These are phyloP conservation scores for Fomitopsis betulina DNA, from an alignment of 1,284 basidiomycete species.

Conservation along the genomic window DNA sequence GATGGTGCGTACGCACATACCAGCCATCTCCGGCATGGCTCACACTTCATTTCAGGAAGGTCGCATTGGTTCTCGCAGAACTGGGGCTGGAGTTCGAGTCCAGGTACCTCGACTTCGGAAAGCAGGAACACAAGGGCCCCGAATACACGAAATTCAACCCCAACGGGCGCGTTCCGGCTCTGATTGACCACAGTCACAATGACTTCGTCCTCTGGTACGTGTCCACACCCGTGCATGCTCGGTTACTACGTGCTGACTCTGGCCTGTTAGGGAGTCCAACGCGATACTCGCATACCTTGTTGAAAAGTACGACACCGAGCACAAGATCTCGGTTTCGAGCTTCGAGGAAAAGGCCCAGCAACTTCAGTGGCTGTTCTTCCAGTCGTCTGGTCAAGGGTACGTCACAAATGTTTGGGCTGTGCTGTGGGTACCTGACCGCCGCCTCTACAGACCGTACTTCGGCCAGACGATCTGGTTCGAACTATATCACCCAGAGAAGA, in stretches of 20 bases:
- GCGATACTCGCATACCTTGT: conserved; percentile 31
- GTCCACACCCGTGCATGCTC: too few relatives aligned
- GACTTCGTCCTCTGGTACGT: conserved; percentile 7
- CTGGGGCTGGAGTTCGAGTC: conserved; percentile 4
- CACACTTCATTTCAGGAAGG: conserved; percentile 5
- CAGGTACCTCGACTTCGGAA: conserved; percentile 10
- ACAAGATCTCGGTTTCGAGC: conserved; percentile 20
- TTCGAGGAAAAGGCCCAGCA: conserved; percentile 17
- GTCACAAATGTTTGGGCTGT: neutral
- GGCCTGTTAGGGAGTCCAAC: conserved; percentile 26
- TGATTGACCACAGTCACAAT: conserved; percentile 7
- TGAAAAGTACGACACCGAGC: conserved; percentile 20
- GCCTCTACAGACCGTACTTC: conserved; percentile 15
- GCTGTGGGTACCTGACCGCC: too few relatives aligned
- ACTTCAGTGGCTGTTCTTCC: conserved; percentile 27
- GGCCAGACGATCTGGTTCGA: conserved; percentile 25
- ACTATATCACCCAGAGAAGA: conserved; percentile 18
- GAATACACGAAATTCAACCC: conserved; percentile 7
- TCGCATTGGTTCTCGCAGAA: conserved; percentile 4
- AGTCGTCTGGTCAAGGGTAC: conserved; percentile 26
- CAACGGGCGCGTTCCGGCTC: conserved; percentile 6
- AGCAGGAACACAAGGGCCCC: conserved; percentile 6
- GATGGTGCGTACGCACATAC: conserved; percentile 8
- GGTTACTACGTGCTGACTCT: too few relatives aligned
- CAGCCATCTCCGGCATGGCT: neutral